Evolutionary conservation across 2,329 filamentous ascomycete genomes (phyloP).

Genomic region (Elsinoe australis): DNA sequence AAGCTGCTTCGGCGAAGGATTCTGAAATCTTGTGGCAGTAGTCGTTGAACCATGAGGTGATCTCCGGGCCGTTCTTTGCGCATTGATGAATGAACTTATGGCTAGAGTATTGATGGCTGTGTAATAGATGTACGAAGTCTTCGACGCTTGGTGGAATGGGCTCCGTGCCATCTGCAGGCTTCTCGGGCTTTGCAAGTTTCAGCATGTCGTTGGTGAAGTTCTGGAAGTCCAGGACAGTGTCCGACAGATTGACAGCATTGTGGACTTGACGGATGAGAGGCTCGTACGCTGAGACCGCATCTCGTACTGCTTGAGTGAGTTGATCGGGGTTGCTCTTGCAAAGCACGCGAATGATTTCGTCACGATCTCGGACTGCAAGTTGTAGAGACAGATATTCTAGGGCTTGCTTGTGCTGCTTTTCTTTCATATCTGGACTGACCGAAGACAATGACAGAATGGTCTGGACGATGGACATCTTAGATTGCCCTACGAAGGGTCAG

Average conservation of each 20-base stretch:
- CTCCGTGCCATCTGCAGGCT: constrained; percentile 23
- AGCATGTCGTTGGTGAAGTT: constrained; percentile 65
- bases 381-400: constrained; percentile 63
- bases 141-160: constrained; percentile 53
- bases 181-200: constrained; percentile 39
- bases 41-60: constrained; percentile 52
- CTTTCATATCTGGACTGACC: constrained; percentile 42
- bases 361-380: constrained; percentile 66
- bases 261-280: constrained; percentile 67
- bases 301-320: constrained; percentile 60
- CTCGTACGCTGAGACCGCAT: constrained; percentile 61
- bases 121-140: constrained; percentile 62
- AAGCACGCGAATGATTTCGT: constrained; percentile 58
- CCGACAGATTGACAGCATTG: constrained; percentile 61
- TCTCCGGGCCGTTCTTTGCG: constrained; percentile 58
- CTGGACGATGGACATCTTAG: constrained; percentile 55
- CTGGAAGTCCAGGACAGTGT: constrained; percentile 59
- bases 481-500: constrained; percentile 21
- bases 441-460: constrained; percentile 54
- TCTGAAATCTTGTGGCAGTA: constrained; percentile 45
- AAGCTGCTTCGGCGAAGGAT: background rate
- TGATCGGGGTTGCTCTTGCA: constrained; percentile 64
- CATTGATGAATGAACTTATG: constrained; percentile 67
- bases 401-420: constrained; percentile 55
- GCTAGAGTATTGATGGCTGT: constrained; percentile 53